A percentile compares a stretch with the other conserved stretches of the same genome.
Evolutionary conservation across 139 green algal genomes (phyloP).

Genomic region (Chlorella ohadii): DNA sequence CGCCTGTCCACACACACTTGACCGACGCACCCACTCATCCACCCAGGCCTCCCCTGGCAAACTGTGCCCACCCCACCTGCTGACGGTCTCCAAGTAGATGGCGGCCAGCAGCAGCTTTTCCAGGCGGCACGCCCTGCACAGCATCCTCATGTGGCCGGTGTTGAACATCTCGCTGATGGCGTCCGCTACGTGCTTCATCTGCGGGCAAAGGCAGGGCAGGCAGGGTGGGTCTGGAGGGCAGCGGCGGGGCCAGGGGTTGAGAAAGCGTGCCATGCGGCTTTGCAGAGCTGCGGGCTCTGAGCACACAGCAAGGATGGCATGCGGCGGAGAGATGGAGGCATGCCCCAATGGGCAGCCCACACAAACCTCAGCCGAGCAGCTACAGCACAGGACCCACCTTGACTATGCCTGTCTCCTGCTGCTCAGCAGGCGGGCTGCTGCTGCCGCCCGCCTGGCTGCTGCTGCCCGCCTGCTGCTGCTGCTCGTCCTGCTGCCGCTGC

Average conservation of each 20-base stretch:
- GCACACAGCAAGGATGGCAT: too few relatives aligned
- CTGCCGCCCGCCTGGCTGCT: neutral
- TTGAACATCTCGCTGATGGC: constrained; percentile 73
- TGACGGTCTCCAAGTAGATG: constrained; percentile 68
- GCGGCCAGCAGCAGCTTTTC: constrained; percentile 76
- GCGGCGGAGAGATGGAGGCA: too few relatives aligned
- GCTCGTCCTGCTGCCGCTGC: constrained; percentile 9
- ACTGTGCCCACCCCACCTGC: constrained; percentile 4
- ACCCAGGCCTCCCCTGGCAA: too few relatives aligned
- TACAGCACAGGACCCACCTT: neutral
- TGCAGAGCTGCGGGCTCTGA: too few relatives aligned
- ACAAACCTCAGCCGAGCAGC: too few relatives aligned
- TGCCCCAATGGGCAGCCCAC: too few relatives aligned
- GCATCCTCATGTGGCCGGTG: constrained; percentile 68
- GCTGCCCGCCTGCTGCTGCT: constrained; percentile 17
- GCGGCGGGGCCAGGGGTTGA: too few relatives aligned
- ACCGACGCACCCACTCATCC: too few relatives aligned
- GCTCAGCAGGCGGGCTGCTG: neutral
- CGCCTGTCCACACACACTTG: too few relatives aligned
- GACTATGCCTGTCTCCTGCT: constrained; percentile 13
- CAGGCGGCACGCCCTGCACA: constrained; percentile 54
- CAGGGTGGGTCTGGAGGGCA: neutral
- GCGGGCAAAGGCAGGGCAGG: neutral
- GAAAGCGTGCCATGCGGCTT: too few relatives aligned
- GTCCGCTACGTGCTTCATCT: constrained; percentile 55